A percentile compares a stretch with the other conserved stretches of the same genome.
phyloP scores from a whole-genome alignment of 805 yeast species.

The Candida multigemmis region DNA sequence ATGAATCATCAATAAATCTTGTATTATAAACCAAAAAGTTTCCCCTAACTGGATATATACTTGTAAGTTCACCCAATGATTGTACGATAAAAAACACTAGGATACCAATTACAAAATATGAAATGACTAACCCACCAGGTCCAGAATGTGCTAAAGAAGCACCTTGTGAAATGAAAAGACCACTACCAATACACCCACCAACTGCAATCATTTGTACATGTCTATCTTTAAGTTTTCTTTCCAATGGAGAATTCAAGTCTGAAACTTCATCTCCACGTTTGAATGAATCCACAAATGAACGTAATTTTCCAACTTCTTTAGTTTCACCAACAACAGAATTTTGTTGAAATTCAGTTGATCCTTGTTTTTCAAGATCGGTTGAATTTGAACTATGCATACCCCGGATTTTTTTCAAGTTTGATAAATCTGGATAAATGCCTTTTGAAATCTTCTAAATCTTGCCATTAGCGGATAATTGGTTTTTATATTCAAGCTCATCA shows the following conservation, averaged over 20 bases:
- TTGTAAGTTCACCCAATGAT: slow-evolving; percentile 37
- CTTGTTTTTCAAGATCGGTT: too few species aligned
- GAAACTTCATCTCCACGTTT: slow-evolving; percentile 2
- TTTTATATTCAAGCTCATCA: too few species aligned
- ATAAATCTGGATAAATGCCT: too few species aligned
- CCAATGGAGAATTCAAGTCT: slow-evolving; percentile 4
- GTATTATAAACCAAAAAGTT: slow-evolving; percentile 55
- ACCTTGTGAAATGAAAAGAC: slow-evolving; percentile 11
- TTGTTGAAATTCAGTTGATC: too few species aligned
- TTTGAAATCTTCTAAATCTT: too few species aligned
- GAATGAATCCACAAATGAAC: too few species aligned
- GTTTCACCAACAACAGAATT: too few species aligned
- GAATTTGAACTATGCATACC: too few species aligned
- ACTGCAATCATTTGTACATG: slow-evolving; percentile 9
- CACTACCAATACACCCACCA: slow-evolving; percentile 12
- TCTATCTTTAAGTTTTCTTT: slow-evolving; percentile 4
- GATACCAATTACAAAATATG: slow-evolving; percentile 6
- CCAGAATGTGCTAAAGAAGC: slow-evolving; percentile 10
- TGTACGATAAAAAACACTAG: slow-evolving; percentile 6
- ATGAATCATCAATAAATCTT: slow-evolving; percentile 48
- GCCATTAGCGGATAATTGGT: too few species aligned
- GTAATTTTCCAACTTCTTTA: too few species aligned
- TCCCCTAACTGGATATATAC: slow-evolving; percentile 55
- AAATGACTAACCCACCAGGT: slow-evolving; percentile 10
- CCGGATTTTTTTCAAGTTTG: too few species aligned